Evolutionary conservation across 2,329 filamentous ascomycete species (phyloP), one percentile per base, ranked within the genome.

Genomic region (Trichoderma lentiforme): DNA sequence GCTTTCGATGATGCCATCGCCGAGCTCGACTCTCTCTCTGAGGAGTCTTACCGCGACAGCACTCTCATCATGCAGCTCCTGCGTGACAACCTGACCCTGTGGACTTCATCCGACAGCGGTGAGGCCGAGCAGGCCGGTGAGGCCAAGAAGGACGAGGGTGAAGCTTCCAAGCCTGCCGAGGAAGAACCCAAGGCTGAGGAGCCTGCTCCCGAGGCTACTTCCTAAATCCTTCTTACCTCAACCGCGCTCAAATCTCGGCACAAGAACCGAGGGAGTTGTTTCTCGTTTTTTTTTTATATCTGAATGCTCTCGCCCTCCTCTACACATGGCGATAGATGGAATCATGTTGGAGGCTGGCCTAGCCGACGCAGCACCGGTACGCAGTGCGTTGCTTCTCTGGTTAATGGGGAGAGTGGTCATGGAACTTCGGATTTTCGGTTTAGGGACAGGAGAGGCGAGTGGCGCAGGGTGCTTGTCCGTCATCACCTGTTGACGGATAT

Each of bases 31-130:
- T 97, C 94, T 66, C 89, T 98, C 76, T 97, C 94, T 73, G 95
- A 98, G 88, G 95, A 98, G 88, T 97, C 94, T 73, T 98, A 98
- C 92, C 93, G 95, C 82, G 95, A 98, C 86, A 97, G 94, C 90
- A 98, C 95, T 73, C 90, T 98, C 79, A 98, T 98, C 88, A 98
- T 98, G 95, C 95, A 98, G 89, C 90, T 98, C 75, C 92, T 98
- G 83, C 93, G 95, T 82, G 95, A 98, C 88, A 98, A 98, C 89
- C 89, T 98, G 75, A 98, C 95, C 77, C 92, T 98, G 84, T 98
- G 95, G 95, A 98, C 95, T 78, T 98, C 95, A 78, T 97, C 94
- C 73, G 95, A 97, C 82, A 93, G 89, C 79, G 91, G 87, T 79
- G 95, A 97, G 84, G 87, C 88, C 73, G 93, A 95, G 84, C 86